Percentiles rank a stretch among this genome's conserved stretches.
These are phyloP conservation scores for Scheffersomyces segobiensis DNA, from an alignment of 1,139 yeast species.

Conservation along the genomic window DNA sequence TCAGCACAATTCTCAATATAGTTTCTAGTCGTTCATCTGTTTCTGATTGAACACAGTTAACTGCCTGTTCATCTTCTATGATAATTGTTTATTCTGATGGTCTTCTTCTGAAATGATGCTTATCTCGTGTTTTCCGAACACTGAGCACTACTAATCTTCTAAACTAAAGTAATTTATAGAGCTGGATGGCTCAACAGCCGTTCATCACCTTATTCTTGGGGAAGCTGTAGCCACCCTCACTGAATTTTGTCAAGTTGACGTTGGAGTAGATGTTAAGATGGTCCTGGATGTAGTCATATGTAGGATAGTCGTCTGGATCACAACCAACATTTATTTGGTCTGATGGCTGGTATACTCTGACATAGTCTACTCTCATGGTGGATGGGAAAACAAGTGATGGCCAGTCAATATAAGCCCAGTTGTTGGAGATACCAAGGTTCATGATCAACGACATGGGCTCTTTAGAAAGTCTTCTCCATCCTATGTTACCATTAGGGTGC, in stretches of 20 bases:
- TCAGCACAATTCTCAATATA: too few relatives aligned
- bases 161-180: not conserved
- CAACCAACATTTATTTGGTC: conserved; percentile 24
- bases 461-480: conserved; percentile 24
- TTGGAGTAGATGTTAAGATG: conserved; percentile 24
- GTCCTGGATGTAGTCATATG: conserved; percentile 21
- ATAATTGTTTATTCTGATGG: not conserved
- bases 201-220: conserved; percentile 22
- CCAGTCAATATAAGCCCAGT: conserved; percentile 35
- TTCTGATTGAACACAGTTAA: too few relatives aligned
- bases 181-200: conserved; percentile 4
- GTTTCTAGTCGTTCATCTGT: too few relatives aligned
- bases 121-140: not conserved
- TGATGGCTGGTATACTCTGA: conserved; percentile 27
- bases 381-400: conserved; percentile 26
- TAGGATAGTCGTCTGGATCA: conserved; percentile 26
- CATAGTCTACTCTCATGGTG: conserved; percentile 22
- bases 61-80: not conserved
- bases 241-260: conserved; percentile 22
- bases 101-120: not conserved
- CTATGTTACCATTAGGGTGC: conserved; percentile 29
- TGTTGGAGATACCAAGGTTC: conserved; percentile 29
- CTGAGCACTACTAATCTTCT: too few relatives aligned
- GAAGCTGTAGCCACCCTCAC: conserved; percentile 22
- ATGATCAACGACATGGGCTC: conserved; percentile 30